Percentiles rank a stretch among this genome's conserved stretches.
phyloP scores from a whole-genome alignment of 495 filamentous ascomycete genomes.

The Penicillium longicatenatum region DNA sequence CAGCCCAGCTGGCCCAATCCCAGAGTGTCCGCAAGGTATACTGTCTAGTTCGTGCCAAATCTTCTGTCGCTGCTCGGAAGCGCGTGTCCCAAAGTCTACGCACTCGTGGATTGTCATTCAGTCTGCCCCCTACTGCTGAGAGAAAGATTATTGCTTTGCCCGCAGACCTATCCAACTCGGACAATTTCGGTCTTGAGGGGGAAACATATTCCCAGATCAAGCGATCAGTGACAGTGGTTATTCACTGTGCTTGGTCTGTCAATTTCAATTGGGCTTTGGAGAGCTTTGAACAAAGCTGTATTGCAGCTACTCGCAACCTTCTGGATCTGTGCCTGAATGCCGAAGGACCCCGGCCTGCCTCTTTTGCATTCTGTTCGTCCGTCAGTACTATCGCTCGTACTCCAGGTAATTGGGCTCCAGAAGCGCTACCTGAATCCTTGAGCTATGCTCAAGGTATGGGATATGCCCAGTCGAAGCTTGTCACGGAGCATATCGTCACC shows the following conservation, averaged over 20 bases:
- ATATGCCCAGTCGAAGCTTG: conserved; percentile 65
- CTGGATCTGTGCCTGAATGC: conserved; percentile 52
- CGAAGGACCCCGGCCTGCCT: conserved; percentile 28
- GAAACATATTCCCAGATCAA: conserved; percentile 39
- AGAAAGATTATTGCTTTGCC: conserved; percentile 44
- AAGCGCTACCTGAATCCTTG: conserved; percentile 51
- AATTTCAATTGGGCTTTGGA: conserved; percentile 65
- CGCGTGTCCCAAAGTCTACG: conserved; percentile 53
- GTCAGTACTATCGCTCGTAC: conserved; percentile 49
- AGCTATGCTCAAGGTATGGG: conserved; percentile 54
- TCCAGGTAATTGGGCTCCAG: conserved; percentile 38
- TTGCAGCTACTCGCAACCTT: conserved; percentile 57
- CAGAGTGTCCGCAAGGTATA: conserved; percentile 43
- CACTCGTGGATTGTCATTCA: conserved; percentile 27
- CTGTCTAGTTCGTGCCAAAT: conserved; percentile 58
- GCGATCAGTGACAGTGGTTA: conserved; percentile 46
- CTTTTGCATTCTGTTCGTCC: conserved; percentile 64
- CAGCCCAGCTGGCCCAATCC: conserved; percentile 36
- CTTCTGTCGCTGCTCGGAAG: conserved; percentile 42
- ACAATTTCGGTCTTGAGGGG: conserved; percentile 45
- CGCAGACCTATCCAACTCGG: conserved; percentile 37
- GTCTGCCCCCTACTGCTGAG: conserved; percentile 16
- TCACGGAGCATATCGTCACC: conserved; percentile 55
- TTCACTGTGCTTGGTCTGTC: conserved; percentile 73
- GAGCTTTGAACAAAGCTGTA: conserved; percentile 59